Conservation (phyloP, 805 yeast species). For the Starmerella riodocensis region DNA sequence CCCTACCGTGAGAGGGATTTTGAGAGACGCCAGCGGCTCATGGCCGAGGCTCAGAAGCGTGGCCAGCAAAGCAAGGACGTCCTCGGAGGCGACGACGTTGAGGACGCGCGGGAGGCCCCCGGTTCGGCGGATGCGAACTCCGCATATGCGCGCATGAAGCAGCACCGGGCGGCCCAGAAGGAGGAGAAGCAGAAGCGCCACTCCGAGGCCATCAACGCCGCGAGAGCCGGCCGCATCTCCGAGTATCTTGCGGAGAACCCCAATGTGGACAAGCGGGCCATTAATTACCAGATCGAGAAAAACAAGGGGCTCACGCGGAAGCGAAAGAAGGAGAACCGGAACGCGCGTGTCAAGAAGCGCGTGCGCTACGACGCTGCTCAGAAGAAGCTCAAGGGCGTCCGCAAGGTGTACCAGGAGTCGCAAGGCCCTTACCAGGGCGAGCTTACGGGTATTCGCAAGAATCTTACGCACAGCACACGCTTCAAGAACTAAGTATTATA, state of each 20-base stretch:
- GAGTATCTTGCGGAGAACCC: conserved; percentile 57
- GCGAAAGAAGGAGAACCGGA: conserved; percentile 85
- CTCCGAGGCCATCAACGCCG: conserved; percentile 57
- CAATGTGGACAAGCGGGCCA: conserved; percentile 81
- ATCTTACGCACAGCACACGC: conserved; percentile 74
- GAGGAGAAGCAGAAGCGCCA: conserved; percentile 46
- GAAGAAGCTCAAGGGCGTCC: conserved; percentile 80
- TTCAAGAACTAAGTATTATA: conserved; percentile 21
- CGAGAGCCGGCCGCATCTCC: conserved; percentile 69
- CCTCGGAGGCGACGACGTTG: conserved; percentile 27
- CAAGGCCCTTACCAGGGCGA: conserved; percentile 84
- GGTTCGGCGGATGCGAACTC: conserved; percentile 19
- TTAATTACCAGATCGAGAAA: conserved; percentile 87
- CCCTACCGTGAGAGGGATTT: conserved; percentile 83
- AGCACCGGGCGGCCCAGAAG: conserved; percentile 36
- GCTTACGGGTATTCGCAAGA: conserved; percentile 93
- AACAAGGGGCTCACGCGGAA: conserved; percentile 92
- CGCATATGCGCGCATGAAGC: conserved; percentile 47
- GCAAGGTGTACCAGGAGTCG: conserved; percentile 71
- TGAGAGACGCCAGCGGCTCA: conserved; percentile 76
- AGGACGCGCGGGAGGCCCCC: conserved; percentile 13
- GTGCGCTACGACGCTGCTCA: conserved; percentile 88
- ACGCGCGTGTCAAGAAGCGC: conserved; percentile 96
- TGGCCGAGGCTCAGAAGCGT: conserved; percentile 78
- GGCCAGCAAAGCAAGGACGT: conserved; percentile 52